A percentile compares a stretch with the other conserved stretches of the same genome.
Conservation (phyloP, 1,139 yeast genomes). For the Taphrina pruni region DNA sequence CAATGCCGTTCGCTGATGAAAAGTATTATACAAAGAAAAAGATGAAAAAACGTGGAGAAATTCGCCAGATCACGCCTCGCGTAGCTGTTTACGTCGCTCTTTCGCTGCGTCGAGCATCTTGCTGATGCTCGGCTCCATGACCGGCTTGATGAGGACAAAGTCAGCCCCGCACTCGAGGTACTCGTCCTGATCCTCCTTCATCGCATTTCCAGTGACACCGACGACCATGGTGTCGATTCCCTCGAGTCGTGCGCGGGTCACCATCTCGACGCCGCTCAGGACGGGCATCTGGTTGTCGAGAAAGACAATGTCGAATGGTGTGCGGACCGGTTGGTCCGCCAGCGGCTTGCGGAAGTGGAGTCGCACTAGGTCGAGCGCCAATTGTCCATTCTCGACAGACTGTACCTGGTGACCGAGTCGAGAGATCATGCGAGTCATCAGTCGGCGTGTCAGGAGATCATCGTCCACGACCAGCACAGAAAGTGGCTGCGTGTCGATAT, state of each 20-base stretch:
- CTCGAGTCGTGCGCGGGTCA: constrained; percentile 28
- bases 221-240: constrained; percentile 32
- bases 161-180: constrained; percentile 37
- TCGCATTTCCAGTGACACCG: constrained; percentile 39
- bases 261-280: constrained; percentile 39
- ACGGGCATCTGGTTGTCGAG: constrained; percentile 42
- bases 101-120: constrained; percentile 24
- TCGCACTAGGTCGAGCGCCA: constrained; percentile 27
- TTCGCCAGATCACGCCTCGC: no score
- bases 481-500: constrained; percentile 17
- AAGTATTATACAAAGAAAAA: no score
- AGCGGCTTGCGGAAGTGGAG: constrained; percentile 1
- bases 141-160: constrained; percentile 38
- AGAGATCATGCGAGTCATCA: constrained; percentile 35
- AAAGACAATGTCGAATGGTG: constrained; percentile 34
- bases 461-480: constrained; percentile 38
- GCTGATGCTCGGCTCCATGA: constrained; percentile 33
- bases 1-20: no score
- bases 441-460: constrained; percentile 32
- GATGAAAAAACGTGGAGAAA: no score
- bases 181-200: constrained; percentile 37
- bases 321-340: constrained; percentile 1
- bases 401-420: constrained; percentile 37
- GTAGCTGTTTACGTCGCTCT: constrained; percentile 10
- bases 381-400: constrained; percentile 29